These are phyloP conservation scores for Sungouiozyma intestinalis DNA, from an alignment of 805 yeast genomes.

Conservation along the genomic window DNA sequence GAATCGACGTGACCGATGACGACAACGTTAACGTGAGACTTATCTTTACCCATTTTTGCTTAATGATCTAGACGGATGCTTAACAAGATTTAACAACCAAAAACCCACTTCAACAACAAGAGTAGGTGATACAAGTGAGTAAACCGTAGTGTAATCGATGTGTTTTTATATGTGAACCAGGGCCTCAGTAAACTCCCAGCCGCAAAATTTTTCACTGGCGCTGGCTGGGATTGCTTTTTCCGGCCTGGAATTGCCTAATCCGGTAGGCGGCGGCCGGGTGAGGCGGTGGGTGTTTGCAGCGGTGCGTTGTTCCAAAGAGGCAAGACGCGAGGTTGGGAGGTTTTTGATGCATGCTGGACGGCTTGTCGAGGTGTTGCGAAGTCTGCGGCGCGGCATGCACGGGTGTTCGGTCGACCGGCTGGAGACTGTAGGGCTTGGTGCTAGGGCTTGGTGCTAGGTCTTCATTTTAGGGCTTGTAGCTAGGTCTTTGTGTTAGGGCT, in stretches of 20 bases:
- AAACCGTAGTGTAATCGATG: no score
- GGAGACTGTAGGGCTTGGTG: neutral
- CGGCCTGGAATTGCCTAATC: neutral
- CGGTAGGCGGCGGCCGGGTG: neutral
- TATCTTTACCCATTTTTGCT: constrained; percentile 70
- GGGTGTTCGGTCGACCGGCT: neutral
- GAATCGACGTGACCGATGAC: constrained; percentile 99
- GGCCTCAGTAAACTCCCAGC: no score
- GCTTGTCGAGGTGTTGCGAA: neutral
- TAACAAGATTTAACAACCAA: neutral
- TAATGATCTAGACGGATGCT: neutral
- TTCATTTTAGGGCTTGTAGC: no score
- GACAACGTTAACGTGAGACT: constrained; percentile 98
- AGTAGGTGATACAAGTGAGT: neutral
- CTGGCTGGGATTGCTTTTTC: neutral
- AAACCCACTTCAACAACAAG: neutral
- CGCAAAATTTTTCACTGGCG: neutral
- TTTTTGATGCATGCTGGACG: neutral
- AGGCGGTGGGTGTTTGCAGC: neutral
- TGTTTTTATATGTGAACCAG: no score
- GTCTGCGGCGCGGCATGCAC: neutral
- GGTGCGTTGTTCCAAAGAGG: neutral
- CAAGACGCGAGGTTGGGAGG: no score
- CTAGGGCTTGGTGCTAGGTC: neutral
- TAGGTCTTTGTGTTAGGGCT: constrained; percentile 1